Evolutionary conservation across 2,329 filamentous ascomycete genomes (phyloP), one percentile per base, ranked within the genome.

Genomic region (Talaromyces verruculosus): DNA sequence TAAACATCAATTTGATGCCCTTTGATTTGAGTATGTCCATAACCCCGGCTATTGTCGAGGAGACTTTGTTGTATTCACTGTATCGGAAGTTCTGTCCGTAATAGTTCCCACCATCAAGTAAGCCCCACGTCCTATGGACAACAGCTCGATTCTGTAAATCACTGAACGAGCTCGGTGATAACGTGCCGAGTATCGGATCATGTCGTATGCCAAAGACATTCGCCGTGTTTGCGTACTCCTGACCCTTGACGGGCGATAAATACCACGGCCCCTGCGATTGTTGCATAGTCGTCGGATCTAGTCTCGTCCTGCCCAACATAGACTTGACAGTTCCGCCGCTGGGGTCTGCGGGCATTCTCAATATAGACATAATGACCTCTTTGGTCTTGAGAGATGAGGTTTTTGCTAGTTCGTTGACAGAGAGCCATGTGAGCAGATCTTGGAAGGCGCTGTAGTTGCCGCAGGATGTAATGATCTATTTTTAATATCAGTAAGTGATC

Each of bases 241-340:
- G 33, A 37, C 57, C 57, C 19, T 43, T 43, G 19, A 43, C 22
- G 5, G 57, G 57, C 13, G 57, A 59, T 13, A 59, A 25, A 25
- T 59, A 59, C 57, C 57, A 59, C 28, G 57, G 57, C 0, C 7
- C 7, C 7, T 41, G 35, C 22, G 37, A 37, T 59, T 59, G 37
- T n/a, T 43, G 37, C 19, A 43, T 37, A 13, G 57, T 59, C 15
- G 43, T 59, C n/a, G n/a, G n/a, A 30, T 59, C 57, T 2, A 22
- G 22, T 7, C 15, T 28, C 13, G 57, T 43, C 30, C 57, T 28
- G n/a, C 80, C 84, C 15, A 97, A 76, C 3, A 88, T 80, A 0
- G 92, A 93, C 39, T 86, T 83, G 4, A 93, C 78, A 1, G 91
- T 88, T 37, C 87, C 87, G 28, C 87, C 87, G 63, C 84, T 87